Conservation (phyloP, 345 rosid genomes). For the Hibiscus syriacus region DNA sequence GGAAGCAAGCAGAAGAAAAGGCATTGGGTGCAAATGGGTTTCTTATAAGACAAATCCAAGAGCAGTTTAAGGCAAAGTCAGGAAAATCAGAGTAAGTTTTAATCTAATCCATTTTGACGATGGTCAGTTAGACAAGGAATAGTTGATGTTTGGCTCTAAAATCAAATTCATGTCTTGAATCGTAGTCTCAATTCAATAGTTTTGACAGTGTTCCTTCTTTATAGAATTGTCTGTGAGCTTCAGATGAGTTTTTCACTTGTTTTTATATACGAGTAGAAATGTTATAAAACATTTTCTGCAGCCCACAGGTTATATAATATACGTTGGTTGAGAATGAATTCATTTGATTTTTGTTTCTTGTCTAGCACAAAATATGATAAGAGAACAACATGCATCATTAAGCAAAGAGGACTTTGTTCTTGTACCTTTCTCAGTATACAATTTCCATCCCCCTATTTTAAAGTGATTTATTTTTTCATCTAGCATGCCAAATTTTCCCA, state of each 20-base stretch:
- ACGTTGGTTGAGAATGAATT: background rate
- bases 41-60: slow-evolving; percentile 87
- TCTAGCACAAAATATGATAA: background rate
- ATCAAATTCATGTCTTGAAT: background rate
- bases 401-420: background rate
- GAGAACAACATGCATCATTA: background rate
- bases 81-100: slow-evolving; percentile 85
- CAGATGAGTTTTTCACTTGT: background rate
- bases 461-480: background rate
- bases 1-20: slow-evolving; percentile 90
- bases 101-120: background rate
- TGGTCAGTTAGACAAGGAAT: background rate
- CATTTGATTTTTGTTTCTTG: background rate
- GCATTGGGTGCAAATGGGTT: slow-evolving; percentile 92
- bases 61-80: slow-evolving; percentile 86
- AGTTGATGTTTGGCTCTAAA: background rate
- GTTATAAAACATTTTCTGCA: background rate
- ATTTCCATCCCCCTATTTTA: background rate
- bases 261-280: background rate
- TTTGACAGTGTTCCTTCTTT: background rate
- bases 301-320: background rate
- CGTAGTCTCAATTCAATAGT: background rate
- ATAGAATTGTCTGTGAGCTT: background rate
- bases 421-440: background rate
- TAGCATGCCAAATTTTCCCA: background rate